A percentile compares a stretch with the other conserved stretches of the same genome.
Evolutionary conservation across 1,139 yeast genomes (phyloP).

Genomic region (Yueomyces sp.): DNA sequence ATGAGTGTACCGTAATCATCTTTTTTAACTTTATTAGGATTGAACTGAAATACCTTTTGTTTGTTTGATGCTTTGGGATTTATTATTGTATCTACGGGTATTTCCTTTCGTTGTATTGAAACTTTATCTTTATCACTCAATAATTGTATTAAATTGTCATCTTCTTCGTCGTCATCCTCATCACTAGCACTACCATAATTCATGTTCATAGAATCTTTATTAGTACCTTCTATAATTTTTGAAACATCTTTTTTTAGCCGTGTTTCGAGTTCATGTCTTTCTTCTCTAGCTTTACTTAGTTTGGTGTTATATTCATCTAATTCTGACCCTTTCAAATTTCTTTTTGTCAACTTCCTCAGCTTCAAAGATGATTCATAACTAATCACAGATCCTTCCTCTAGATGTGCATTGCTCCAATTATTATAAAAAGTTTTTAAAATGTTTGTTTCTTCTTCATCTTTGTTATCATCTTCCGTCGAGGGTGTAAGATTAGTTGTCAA

Average conservation of each 20-base stretch:
- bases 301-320: conserved; percentile 35
- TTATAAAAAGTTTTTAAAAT: conserved; percentile 29
- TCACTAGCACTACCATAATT: conserved; percentile 26
- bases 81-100: conserved; percentile 47
- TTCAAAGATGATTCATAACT: conserved; percentile 10
- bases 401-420: conserved; percentile 41
- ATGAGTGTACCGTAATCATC: conserved; percentile 83
- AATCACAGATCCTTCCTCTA: conserved; percentile 23
- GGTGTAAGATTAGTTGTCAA: conserved; percentile 31
- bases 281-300: conserved; percentile 29
- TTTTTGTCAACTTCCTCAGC: conserved; percentile 16
- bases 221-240: conserved; percentile 3
- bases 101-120: conserved; percentile 10
- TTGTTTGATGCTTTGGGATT: conserved; percentile 45
- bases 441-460: conserved; percentile 3
- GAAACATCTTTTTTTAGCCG: conserved; percentile 9
- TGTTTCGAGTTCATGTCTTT: conserved; percentile 20
- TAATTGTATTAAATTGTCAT: conserved; percentile 13
- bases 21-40: conserved; percentile 40
- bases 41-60: conserved; percentile 70
- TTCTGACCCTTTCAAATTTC: conserved; percentile 37
- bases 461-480: neutral
- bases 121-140: conserved; percentile 3
- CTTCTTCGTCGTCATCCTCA: conserved; percentile 26
- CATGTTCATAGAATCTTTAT: conserved; percentile 10